phyloP scores from a whole-genome alignment of 2,329 filamentous ascomycete species.

The Onygenales sp. region DNA sequence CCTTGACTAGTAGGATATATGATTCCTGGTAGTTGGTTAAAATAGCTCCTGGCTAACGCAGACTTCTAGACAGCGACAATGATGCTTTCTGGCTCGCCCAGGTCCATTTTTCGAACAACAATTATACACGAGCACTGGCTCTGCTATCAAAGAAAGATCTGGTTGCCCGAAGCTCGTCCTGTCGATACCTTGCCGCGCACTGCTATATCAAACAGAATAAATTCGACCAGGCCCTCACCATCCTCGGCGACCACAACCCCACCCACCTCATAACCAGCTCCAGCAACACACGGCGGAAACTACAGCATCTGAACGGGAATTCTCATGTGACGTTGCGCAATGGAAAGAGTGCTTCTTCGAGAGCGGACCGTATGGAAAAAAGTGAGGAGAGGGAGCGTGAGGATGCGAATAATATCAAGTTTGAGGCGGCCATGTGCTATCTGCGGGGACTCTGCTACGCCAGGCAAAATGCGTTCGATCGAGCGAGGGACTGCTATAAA shows the following conservation, averaged over 20 bases:
- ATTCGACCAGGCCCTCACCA: slow-evolving; percentile 75
- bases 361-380: slow-evolving; percentile 43
- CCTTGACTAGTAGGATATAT: slow-evolving; percentile 62
- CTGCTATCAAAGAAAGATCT: slow-evolving; percentile 80
- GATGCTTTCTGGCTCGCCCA: slow-evolving; percentile 98
- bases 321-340: slow-evolving; percentile 40
- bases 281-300: slow-evolving; percentile 57
- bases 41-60: slow-evolving; percentile 4
- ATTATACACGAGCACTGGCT: slow-evolving; percentile 83
- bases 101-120: slow-evolving; percentile 89
- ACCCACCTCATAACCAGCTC: slow-evolving; percentile 67
- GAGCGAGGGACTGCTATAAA: slow-evolving; percentile 97
- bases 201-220: slow-evolving; percentile 88
- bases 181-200: slow-evolving; percentile 85
- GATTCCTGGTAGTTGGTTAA: slow-evolving; percentile 6
- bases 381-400: slow-evolving; percentile 57
- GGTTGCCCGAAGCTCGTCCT: slow-evolving; percentile 70
- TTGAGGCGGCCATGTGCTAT: slow-evolving; percentile 97
- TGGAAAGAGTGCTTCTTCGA: slow-evolving; percentile 37
- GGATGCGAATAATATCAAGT: slow-evolving; percentile 65
- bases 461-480: slow-evolving; percentile 93
- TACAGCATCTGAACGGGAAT: slow-evolving; percentile 54
- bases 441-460: slow-evolving; percentile 87
- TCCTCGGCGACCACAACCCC: slow-evolving; percentile 91
- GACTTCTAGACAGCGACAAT: slow-evolving; percentile 65